Evolutionary conservation across 163 green algal species (phyloP).

Genomic region (Chloromonas sp.): DNA sequence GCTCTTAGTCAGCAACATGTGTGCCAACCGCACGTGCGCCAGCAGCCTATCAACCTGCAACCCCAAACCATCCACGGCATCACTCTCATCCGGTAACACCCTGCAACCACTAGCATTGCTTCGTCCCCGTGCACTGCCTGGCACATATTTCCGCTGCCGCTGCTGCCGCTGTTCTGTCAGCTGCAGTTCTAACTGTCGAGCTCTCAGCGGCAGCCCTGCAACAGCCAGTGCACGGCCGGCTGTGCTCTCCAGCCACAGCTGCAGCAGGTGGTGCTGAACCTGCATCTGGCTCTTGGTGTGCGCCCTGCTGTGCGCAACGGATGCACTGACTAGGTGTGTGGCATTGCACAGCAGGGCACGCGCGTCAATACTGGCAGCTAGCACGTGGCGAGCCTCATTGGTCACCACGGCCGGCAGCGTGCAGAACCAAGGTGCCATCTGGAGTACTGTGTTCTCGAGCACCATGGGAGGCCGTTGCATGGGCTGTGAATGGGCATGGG

Average conservation of each 20-base stretch:
- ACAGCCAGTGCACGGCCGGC: neutral
- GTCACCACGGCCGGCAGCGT: neutral
- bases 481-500: neutral
- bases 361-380: neutral
- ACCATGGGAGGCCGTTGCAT: no score
- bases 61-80: no score
- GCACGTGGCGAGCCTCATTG: neutral
- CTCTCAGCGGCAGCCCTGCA: neutral
- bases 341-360: neutral
- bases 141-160: no score
- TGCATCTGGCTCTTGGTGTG: neutral
- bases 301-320: neutral
- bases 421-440: neutral
- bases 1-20: neutral
- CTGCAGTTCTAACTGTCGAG: no score
- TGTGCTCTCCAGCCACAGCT: neutral
- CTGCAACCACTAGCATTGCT: no score
- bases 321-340: neutral
- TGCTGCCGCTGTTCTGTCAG: no score
- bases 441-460: neutral
- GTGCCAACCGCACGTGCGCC: neutral
- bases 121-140: no score
- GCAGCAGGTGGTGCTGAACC: neutral
- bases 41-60: neutral
- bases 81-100: no score